phyloP scores from a whole-genome alignment of 1,284 basidiomycete genomes.

The Microbotryum intermedium region DNA sequence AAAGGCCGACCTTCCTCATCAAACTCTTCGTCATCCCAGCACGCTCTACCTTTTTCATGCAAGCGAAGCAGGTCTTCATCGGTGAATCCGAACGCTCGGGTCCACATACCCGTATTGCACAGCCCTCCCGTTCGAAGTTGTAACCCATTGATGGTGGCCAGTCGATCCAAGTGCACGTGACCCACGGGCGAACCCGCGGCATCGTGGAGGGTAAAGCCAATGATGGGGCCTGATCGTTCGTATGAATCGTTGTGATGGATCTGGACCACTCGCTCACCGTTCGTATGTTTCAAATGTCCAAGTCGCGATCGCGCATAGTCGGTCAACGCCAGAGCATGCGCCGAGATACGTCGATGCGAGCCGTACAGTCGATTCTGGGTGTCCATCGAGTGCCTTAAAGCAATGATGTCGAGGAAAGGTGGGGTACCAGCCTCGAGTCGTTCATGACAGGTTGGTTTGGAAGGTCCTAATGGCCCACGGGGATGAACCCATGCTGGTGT shows the following conservation, averaged over 20 bases:
- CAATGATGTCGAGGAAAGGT: conserved; percentile 63
- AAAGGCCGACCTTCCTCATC: conserved; percentile 5
- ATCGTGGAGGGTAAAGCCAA: conserved; percentile 21
- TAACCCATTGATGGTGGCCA: conserved; percentile 40
- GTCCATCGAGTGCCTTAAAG: conserved; percentile 64
- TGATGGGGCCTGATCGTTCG: conserved; percentile 13
- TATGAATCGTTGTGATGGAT: conserved; percentile 43
- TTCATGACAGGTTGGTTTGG: conserved; percentile 8
- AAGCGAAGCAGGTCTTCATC: conserved; percentile 11
- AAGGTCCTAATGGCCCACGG: conserved; percentile 17
- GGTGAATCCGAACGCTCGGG: conserved; percentile 54
- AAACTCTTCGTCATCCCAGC: conserved; percentile 30
- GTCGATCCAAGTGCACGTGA: conserved; percentile 39
- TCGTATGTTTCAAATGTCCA: conserved; percentile 46
- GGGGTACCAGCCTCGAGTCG: conserved; percentile 62
- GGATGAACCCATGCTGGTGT: conserved; percentile 32
- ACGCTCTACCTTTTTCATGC: conserved; percentile 5
- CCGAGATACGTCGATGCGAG: conserved; percentile 53
- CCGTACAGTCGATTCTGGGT: conserved; percentile 61
- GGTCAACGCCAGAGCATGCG: conserved; percentile 50
- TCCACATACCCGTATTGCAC: conserved; percentile 72
- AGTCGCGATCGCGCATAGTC: conserved; percentile 41
- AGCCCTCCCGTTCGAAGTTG: conserved; percentile 72
- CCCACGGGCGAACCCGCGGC: conserved; percentile 48
- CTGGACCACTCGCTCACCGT: conserved; percentile 51